phyloP scores from a whole-genome alignment of 192 early-diverging fungal species.

The Geranomyces variabilis region DNA sequence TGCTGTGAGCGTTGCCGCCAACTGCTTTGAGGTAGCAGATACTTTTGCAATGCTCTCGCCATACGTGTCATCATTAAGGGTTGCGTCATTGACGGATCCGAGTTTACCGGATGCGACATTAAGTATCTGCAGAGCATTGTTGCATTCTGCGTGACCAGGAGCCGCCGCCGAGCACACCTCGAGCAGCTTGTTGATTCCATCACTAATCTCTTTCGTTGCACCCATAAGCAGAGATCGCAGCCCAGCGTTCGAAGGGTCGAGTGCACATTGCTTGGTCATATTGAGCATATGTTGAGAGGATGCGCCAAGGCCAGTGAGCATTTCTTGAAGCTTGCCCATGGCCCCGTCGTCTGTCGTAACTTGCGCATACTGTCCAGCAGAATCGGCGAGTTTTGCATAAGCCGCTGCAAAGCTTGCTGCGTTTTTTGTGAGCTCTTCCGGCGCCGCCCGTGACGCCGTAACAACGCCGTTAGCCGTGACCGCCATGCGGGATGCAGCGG shows the following conservation, averaged over 20 bases:
- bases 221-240: constrained; percentile 38
- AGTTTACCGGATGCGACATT: constrained; percentile 28
- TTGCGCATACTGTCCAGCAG: constrained; percentile 27
- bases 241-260: constrained; percentile 38
- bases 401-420: constrained; percentile 33
- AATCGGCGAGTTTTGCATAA: constrained; percentile 41
- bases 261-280: constrained; percentile 30
- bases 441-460: constrained; percentile 34
- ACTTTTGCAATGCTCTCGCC: constrained; percentile 37
- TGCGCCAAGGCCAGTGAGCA: constrained; percentile 19
- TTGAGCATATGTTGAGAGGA: constrained; percentile 26
- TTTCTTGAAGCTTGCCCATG: constrained; percentile 6
- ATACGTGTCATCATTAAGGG: constrained; percentile 36
- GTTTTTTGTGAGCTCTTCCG: constrained; percentile 42
- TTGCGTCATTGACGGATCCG: constrained; percentile 45
- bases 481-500: constrained; percentile 36
- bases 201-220: constrained; percentile 40
- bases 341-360: constrained; percentile 24
- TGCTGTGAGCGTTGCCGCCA: constrained; percentile 18
- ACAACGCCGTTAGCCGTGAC: constrained; percentile 43
- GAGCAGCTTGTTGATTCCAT: constrained; percentile 42
- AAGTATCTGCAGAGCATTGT: constrained; percentile 45
- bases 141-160: constrained; percentile 55
- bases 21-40: constrained; percentile 25
- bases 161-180: constrained; percentile 49